Evolutionary conservation across 805 yeast genomes (phyloP).

Genomic region (Debaryomyces hansenii): DNA sequence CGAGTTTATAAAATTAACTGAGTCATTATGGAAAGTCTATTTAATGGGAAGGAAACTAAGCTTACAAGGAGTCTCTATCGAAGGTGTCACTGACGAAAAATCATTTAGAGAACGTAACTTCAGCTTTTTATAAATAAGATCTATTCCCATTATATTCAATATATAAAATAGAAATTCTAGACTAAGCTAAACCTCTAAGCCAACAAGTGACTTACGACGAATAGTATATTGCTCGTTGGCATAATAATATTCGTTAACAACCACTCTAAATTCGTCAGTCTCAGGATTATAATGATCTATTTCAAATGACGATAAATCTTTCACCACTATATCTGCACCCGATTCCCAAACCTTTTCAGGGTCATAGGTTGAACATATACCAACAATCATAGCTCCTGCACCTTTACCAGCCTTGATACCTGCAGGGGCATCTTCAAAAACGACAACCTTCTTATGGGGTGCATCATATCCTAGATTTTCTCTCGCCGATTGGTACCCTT

Average conservation of each 20-base stretch:
- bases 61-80: slow-evolving; percentile 29
- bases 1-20: slow-evolving; percentile 41
- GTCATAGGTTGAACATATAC: slow-evolving; percentile 28
- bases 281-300: slow-evolving; percentile 24
- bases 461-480: slow-evolving; percentile 24
- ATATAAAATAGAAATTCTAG: not conserved
- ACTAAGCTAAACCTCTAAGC: not conserved
- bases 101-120: slow-evolving; percentile 5
- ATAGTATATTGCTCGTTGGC: slow-evolving; percentile 32
- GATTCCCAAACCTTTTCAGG: slow-evolving; percentile 25
- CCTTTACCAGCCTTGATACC: slow-evolving; percentile 29
- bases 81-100: slow-evolving; percentile 27
- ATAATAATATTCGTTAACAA: slow-evolving; percentile 31
- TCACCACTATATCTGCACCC: slow-evolving; percentile 32
- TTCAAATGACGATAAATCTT: slow-evolving; percentile 24
- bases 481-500: slow-evolving; percentile 29
- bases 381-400: slow-evolving; percentile 31
- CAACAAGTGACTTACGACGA: slow-evolving; percentile 5
- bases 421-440: slow-evolving; percentile 32
- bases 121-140: slow-evolving; percentile 7
- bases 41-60: slow-evolving; percentile 21
- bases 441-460: slow-evolving; percentile 23
- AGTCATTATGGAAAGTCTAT: slow-evolving; percentile 44
- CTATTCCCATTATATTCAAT: not conserved
- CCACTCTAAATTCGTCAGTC: slow-evolving; percentile 35